phyloP scores from a whole-genome alignment of 148 eudicot species.

The Rhododendron molle region DNA sequence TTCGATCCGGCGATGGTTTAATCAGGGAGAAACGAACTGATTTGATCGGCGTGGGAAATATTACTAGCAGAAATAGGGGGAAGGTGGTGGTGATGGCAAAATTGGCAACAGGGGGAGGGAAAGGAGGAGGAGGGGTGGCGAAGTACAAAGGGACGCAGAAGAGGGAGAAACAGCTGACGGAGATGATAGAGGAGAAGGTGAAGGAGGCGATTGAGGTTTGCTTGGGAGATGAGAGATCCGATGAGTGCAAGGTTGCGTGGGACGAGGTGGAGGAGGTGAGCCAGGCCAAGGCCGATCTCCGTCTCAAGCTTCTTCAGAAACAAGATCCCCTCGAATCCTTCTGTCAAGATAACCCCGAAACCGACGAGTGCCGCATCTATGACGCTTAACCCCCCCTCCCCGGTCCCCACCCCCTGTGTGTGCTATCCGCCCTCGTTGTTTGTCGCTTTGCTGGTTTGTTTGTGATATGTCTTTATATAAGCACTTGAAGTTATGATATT shows the following conservation, averaged over 20 bases:
- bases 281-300: conserved; percentile 51
- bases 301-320: conserved; percentile 22
- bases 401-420: not conserved
- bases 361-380: conserved; percentile 41
- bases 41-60: not conserved
- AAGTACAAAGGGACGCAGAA: conserved; percentile 37
- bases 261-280: conserved; percentile 48
- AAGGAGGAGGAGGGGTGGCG: conserved; percentile 6
- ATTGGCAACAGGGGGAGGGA: not conserved
- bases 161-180: conserved; percentile 37
- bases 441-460: not conserved
- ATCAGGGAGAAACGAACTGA: not conserved
- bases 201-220: conserved; percentile 36
- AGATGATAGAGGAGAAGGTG: conserved; percentile 44
- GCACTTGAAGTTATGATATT: not conserved
- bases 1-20: not conserved
- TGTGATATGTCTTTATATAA: not conserved
- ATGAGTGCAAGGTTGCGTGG: conserved; percentile 50
- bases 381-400: conserved; percentile 11
- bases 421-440: too few species aligned
- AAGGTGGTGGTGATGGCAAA: not conserved
- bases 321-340: conserved; percentile 35
- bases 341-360: conserved; percentile 39
- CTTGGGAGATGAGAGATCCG: conserved; percentile 28
- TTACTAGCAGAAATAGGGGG: not conserved